Evolutionary conservation across 306 rosid genomes (phyloP).

Genomic region (Castanea mollissima): DNA sequence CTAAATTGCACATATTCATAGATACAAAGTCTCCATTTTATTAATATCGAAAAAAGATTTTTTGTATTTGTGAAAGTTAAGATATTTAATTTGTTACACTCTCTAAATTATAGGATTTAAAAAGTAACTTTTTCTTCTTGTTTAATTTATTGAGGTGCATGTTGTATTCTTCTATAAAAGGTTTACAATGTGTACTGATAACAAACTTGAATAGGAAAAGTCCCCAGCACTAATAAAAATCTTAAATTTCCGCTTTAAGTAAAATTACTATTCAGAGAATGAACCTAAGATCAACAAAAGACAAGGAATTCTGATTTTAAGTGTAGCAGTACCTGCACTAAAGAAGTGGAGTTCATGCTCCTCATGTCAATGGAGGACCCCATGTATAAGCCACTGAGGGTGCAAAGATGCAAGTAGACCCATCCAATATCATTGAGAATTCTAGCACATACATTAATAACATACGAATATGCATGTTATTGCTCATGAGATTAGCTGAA

Average conservation of each 20-base stretch:
- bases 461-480: slow-evolving; percentile 16
- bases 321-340: slow-evolving; percentile 53
- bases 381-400: slow-evolving; percentile 59
- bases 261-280: not conserved
- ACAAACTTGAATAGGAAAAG: slow-evolving; percentile 11
- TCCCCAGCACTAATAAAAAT: not conserved
- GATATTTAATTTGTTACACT: not conserved
- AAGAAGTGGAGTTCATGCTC: slow-evolving; percentile 42
- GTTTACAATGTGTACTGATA: not conserved
- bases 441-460: slow-evolving; percentile 25
- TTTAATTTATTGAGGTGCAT: not conserved
- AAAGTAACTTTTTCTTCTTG: too few relatives aligned
- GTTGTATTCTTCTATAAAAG: slow-evolving; percentile 4
- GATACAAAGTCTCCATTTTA: not conserved
- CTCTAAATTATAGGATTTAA: not conserved
- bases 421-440: slow-evolving; percentile 31
- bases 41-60: not conserved
- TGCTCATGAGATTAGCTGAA: slow-evolving; percentile 18
- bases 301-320: slow-evolving; percentile 20
- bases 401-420: slow-evolving; percentile 53
- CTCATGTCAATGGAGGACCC: slow-evolving; percentile 68
- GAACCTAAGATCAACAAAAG: slow-evolving; percentile 16
- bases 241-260: not conserved
- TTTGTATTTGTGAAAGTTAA: too few relatives aligned
- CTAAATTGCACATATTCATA: not conserved